A percentile compares a stretch with the other conserved stretches of the same genome.
These are phyloP conservation scores for Zostera marina DNA, from an alignment of 116 monocot genomes.

Conservation along the genomic window DNA sequence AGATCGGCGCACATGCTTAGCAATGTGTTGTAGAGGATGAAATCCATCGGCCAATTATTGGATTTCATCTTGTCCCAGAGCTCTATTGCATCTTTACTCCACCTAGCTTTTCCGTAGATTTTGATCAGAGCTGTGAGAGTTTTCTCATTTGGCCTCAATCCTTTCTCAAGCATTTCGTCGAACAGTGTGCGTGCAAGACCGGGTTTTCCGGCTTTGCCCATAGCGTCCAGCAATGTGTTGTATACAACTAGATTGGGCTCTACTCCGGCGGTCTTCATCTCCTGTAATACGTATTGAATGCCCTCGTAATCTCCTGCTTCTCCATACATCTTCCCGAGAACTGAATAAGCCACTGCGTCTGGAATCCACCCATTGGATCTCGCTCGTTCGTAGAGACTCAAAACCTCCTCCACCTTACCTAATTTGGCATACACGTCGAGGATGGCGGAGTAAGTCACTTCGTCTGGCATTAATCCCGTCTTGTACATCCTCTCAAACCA, in stretches of 20 bases:
- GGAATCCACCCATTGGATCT: conserved; percentile 60
- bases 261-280: conserved; percentile 40
- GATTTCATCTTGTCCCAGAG: conserved; percentile 65
- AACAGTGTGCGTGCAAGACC: conserved; percentile 61
- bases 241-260: conserved; percentile 60
- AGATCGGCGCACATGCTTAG: conserved; percentile 84
- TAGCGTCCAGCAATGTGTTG: conserved; percentile 67
- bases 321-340: conserved; percentile 61
- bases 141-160: conserved; percentile 51
- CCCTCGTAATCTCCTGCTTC: conserved; percentile 79
- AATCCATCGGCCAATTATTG: conserved; percentile 58
- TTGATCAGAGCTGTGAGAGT: conserved; percentile 66
- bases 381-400: conserved; percentile 50
- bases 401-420: conserved; percentile 48
- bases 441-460: conserved; percentile 78
- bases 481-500: conserved; percentile 89
- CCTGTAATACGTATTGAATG: conserved; percentile 44
- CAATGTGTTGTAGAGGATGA: conserved; percentile 73
- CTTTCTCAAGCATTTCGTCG: conserved; percentile 49
- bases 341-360: conserved; percentile 52
- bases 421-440: conserved; percentile 65
- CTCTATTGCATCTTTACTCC: conserved; percentile 54
- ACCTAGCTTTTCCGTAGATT: conserved; percentile 77
- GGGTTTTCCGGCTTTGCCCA: conserved; percentile 65
- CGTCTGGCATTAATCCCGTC: conserved; percentile 61